Conservation (phyloP, 805 yeast genomes). For the Hyphopichia homilentoma region DNA sequence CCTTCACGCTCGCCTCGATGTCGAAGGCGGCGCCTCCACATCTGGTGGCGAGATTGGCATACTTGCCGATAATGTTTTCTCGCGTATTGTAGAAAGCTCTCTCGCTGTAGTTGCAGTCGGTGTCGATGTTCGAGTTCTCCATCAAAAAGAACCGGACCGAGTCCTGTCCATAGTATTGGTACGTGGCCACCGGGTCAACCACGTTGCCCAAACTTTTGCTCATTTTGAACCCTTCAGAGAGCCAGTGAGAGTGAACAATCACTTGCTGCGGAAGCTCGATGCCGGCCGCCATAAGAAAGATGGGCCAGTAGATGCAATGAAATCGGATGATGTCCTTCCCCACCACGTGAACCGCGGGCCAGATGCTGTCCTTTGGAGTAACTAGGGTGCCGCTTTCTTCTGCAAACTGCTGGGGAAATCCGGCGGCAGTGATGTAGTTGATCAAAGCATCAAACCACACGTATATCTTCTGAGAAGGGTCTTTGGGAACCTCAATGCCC, state of each 20-base stretch:
- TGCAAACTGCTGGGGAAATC: constrained; percentile 34
- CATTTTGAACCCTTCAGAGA: constrained; percentile 87
- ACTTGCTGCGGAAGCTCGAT: constrained; percentile 67
- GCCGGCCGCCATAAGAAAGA: constrained; percentile 79
- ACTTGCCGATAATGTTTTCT: constrained; percentile 71
- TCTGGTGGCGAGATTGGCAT: constrained; percentile 75
- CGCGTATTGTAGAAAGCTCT: constrained; percentile 49
- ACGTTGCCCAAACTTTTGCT: constrained; percentile 91
- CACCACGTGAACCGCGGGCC: constrained; percentile 79
- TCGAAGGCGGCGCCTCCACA: constrained; percentile 69
- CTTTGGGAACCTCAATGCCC: constrained; percentile 90
- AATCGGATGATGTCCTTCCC: constrained; percentile 91
- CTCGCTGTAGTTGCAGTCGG: constrained; percentile 78
- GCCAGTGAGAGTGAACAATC: constrained; percentile 93
- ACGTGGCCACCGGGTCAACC: constrained; percentile 78
- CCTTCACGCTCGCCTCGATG: constrained; percentile 42
- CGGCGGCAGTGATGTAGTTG: constrained; percentile 75
- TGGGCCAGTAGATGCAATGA: constrained; percentile 94
- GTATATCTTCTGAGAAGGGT: constrained; percentile 72
- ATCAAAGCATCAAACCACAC: constrained; percentile 97
- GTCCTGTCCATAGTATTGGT: constrained; percentile 65
- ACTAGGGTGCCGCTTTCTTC: constrained; percentile 4
- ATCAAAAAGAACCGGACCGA: constrained; percentile 70
- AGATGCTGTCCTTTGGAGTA: constrained; percentile 22
- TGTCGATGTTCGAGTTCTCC: constrained; percentile 68